Evolutionary conservation across 139 green algal species (phyloP), one percentile per base, ranked within the genome.

Genomic region (Tetratostichococcus sp.): DNA sequence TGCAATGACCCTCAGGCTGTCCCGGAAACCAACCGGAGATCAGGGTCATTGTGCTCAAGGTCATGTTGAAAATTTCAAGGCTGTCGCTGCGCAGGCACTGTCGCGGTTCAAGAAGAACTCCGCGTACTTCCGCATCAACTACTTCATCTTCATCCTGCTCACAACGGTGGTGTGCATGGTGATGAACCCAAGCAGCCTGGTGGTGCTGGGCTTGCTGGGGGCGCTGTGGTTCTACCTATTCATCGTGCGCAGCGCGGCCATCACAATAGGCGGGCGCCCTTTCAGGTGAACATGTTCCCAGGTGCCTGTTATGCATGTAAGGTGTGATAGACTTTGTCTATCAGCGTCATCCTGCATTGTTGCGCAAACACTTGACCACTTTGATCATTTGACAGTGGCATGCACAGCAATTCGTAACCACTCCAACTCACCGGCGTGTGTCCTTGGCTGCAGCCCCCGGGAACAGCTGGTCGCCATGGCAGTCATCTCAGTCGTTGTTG

Each of bases 81-180:
- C 50, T 62, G 2, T 26, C 26, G 50, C 19, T 62, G 4, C 75
- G 71, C 83, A 96, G 88, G 92, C 94, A 3, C 78, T 82, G 0
- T 66, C 66, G 2, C 85, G 94, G 2, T 71, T 98, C 67, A 77
- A 86, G 23, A 96, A 95, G 75, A 98, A 98, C 80, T 71, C 88
- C 5, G 75, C 73, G 6, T 98, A 98, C 85, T 98, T 98, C 82
- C 78, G 81, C 26, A 84, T 95, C 69, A 98, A 98, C 85, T 98
- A 98, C 80, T 67, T 90, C 25, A 83, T 97, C 22, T 77, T 93
- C 8, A 82, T 92, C 17, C 26, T 95, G 28, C 67, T 81, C 17
- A 89, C 89, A 2, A 82, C 91, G 2, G 75, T 80, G 0, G 70
- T 89, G 3, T 86, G 84, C 28, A 91, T 97, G 72, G 33, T 92